Evolutionary conservation across 139 green algal species (phyloP), one percentile per base, ranked within the genome.

Genomic region (Haematococcus sp.): DNA sequence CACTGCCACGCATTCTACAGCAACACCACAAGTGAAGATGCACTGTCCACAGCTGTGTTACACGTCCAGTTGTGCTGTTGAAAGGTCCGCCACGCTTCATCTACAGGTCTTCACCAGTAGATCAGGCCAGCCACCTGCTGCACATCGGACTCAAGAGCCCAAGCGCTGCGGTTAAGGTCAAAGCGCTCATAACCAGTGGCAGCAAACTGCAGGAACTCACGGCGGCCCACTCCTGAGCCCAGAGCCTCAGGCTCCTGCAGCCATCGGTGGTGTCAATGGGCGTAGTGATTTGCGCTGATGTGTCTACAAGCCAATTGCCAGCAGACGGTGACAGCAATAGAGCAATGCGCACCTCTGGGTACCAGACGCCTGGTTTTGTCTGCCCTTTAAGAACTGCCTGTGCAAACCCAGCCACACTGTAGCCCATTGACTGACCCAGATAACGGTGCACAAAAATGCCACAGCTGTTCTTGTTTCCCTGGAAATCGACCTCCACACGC

Each of bases 361-460:
- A 98, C 94, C 95, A 98, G 23, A 99, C 95, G 0, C 95, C 95
- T 13, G 94, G 91, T 75, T 91, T 43, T 13, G 92, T 95, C 19
- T 84, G 75, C 19, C 93, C 94, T 23, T 75, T 76, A 30, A 98
- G 82, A 80, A 98, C 84, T 7, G 83, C 82, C 30, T 81, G 63
- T 19, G 83, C 88, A 72, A 91, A 92, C 30, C 52, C 85, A 3
- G 85, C 83, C 11, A 88, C 83, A 68, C 73, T 82, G 63, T 83
- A 81, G 31, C 92, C 92, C 59, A 95, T 90, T 28, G 78, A 89
- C 49, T 89, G 59, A 3, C 87, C 88, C 22, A 80, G 55, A 27
- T 60, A 55, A n/a, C 25, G 23, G 86, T 99, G 95, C 19, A 92
- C 83, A 74, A 91, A 98, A 2, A 98, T 76, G 51, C 89, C 89